phyloP scores from a whole-genome alignment of 441 rosid species.

The Euphorbia schlechtendalii region DNA sequence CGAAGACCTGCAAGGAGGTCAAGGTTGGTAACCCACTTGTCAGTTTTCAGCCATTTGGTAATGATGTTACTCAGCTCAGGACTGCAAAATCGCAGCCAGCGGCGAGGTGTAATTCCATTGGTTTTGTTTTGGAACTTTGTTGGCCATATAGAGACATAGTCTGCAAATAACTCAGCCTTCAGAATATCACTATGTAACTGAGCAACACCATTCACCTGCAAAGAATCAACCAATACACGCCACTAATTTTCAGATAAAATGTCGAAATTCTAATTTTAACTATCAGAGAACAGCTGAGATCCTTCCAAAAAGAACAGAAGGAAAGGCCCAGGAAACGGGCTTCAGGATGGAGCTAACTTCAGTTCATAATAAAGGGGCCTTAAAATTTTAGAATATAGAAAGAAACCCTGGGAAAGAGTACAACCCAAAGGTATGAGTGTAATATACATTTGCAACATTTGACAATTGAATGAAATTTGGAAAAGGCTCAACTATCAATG shows the following conservation, averaged over 20 bases:
- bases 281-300: background rate
- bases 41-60: slow-evolving; percentile 87
- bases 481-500: background rate
- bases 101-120: slow-evolving; percentile 93
- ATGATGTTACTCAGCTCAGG: slow-evolving; percentile 92
- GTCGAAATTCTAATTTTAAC: background rate
- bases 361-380: background rate
- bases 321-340: background rate
- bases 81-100: slow-evolving; percentile 95
- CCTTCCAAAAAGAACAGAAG: background rate
- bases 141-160: slow-evolving; percentile 94
- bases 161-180: slow-evolving; percentile 80
- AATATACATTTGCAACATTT: background rate
- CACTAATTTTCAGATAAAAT: slow-evolving; percentile 6
- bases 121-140: slow-evolving; percentile 93
- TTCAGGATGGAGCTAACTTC: background rate
- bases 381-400: background rate
- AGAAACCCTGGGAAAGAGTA: background rate
- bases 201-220: slow-evolving; percentile 98
- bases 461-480: background rate
- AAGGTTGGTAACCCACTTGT: slow-evolving; percentile 84
- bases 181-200: slow-evolving; percentile 95
- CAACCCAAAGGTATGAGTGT: background rate
- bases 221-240: slow-evolving; percentile 13
- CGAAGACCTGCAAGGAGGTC: slow-evolving; percentile 85